Percentiles rank a stretch among this genome's conserved stretches.
These are phyloP conservation scores for Eimeria maxima DNA, from an alignment of 169 alveolate genomes.

Conservation along the genomic window DNA sequence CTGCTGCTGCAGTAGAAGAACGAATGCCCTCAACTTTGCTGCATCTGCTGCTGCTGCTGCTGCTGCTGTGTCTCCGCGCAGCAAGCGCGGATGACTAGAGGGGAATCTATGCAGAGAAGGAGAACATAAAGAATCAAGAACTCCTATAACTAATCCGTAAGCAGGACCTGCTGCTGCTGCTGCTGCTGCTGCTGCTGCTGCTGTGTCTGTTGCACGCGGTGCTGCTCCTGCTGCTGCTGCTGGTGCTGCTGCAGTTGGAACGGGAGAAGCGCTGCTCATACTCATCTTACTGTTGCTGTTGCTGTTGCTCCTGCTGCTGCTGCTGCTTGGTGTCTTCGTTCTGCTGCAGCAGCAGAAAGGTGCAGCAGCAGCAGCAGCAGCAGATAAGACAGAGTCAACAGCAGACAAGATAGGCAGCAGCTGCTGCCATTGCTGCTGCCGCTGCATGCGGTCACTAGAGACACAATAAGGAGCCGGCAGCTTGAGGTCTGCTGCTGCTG, in stretches of 20 bases:
- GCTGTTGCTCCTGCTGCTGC: constrained; percentile 6
- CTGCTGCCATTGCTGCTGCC: constrained; percentile 28
- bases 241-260: neutral
- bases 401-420: constrained; percentile 26
- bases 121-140: neutral
- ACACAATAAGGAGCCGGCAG: constrained; percentile 43
- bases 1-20: constrained; percentile 34
- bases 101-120: constrained; percentile 29
- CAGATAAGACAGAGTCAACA: constrained; percentile 14
- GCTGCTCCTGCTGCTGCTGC: too few relatives aligned
- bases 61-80: constrained; percentile 65
- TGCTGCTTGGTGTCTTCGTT: constrained; percentile 36
- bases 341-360: constrained; percentile 58
- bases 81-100: constrained; percentile 25
- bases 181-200: neutral
- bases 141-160: neutral
- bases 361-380: constrained; percentile 17
- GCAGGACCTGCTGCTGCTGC: constrained; percentile 21
- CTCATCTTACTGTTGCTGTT: neutral
- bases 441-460: constrained; percentile 52
- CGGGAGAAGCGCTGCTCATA: neutral
- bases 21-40: constrained; percentile 11
- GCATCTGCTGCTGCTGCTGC: constrained; percentile 60
- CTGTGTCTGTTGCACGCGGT: too few relatives aligned
- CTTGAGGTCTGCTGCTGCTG: constrained; percentile 76